Evolutionary conservation across 2,329 filamentous ascomycete species (phyloP).

Genomic region (Fusarium marasasianum): DNA sequence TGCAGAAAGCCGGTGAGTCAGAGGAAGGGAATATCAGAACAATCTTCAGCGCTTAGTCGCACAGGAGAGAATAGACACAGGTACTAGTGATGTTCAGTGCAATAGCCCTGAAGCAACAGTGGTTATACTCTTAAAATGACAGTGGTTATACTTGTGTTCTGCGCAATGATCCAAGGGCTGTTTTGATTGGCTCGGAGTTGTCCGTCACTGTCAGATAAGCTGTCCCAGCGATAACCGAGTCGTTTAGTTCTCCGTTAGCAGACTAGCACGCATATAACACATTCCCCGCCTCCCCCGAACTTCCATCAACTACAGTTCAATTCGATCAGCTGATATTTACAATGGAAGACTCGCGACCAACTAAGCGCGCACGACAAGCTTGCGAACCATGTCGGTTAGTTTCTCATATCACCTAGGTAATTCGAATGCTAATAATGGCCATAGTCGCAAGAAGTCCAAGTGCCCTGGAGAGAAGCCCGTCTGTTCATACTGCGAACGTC

Average conservation of each 20-base stretch:
- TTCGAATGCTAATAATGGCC: fast-evolving
- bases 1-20: background rate
- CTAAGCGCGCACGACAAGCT: background rate
- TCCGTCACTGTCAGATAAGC: background rate
- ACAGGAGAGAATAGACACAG: fast-evolving
- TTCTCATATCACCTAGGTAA: fast-evolving
- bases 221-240: background rate
- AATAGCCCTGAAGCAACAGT: fast-evolving
- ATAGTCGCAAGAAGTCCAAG: background rate
- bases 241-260: background rate
- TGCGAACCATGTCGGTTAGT: background rate
- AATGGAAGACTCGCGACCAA: background rate
- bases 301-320: too few species aligned
- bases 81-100: background rate
- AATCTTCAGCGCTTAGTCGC: fast-evolving
- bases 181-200: background rate
- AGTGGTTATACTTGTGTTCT: background rate
- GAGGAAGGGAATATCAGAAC: background rate
- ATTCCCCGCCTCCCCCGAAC: background rate
- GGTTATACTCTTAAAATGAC: background rate
- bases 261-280: background rate
- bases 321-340: background rate
- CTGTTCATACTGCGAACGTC: background rate
- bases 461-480: background rate
- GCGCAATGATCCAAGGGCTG: fast-evolving